A percentile compares a stretch with the other conserved stretches of the same genome.
Conservation (phyloP, 116 monocot genomes). For the Phalaenopsis hybrid region DNA sequence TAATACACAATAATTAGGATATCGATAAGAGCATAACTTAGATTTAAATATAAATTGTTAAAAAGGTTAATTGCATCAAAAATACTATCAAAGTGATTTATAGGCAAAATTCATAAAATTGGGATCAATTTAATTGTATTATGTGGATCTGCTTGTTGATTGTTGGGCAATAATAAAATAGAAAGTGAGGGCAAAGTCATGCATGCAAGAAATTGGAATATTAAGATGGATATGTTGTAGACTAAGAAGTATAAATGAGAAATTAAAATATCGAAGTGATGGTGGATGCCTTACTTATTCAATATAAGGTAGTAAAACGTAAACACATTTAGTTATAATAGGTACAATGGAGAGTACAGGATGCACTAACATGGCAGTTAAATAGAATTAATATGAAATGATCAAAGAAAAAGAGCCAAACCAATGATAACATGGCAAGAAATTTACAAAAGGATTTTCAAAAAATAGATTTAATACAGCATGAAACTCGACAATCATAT, state of each 20-base stretch:
- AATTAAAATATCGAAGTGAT: background rate
- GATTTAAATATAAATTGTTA: too few species aligned
- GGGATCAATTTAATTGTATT: too few species aligned
- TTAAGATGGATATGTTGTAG: background rate
- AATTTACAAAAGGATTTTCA: background rate
- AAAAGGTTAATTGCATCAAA: too few species aligned
- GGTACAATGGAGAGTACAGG: background rate
- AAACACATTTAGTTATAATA: background rate
- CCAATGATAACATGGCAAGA: background rate
- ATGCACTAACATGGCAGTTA: background rate
- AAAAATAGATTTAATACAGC: background rate
- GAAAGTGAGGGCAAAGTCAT: too few species aligned
- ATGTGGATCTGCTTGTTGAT: too few species aligned
- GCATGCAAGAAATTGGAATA: too few species aligned
- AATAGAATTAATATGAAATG: background rate
- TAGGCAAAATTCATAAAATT: too few species aligned
- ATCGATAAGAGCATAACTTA: too few species aligned
- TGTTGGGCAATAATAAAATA: too few species aligned
- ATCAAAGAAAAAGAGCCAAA: background rate
- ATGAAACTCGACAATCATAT: background rate
- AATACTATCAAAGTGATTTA: too few species aligned
- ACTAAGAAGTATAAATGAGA: background rate
- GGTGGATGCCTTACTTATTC: background rate
- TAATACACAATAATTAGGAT: too few species aligned
- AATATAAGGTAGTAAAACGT: background rate